Conservation (phyloP, 2,329 filamentous ascomycete genomes). For the Alternaria consortialis region DNA sequence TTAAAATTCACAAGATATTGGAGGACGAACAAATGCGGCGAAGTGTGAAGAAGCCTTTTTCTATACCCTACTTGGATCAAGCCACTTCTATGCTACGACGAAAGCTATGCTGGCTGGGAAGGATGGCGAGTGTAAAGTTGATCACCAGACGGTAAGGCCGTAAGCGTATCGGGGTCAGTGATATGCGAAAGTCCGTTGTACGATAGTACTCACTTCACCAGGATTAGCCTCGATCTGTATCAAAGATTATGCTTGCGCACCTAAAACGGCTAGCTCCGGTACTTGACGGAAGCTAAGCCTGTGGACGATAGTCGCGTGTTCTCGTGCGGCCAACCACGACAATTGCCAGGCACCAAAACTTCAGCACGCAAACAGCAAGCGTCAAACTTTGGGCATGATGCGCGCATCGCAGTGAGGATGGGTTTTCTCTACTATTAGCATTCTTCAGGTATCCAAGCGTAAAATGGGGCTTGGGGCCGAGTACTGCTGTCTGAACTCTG, state of each 20-base stretch:
- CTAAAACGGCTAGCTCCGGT: conserved; percentile 4
- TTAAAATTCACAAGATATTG: neutral
- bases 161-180: neutral
- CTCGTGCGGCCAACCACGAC: neutral
- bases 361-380: neutral
- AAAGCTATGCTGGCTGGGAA: neutral
- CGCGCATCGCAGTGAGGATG: neutral
- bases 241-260: neutral
- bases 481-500: conserved; percentile 1
- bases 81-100: neutral
- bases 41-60: neutral
- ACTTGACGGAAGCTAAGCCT: conserved; percentile 16
- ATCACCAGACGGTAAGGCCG: neutral
- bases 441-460: neutral
- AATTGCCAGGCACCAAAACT: neutral
- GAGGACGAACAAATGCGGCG: neutral
- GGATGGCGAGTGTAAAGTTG: neutral
- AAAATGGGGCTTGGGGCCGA: neutral
- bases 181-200: neutral
- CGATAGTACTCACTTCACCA: neutral
- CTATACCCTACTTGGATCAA: neutral
- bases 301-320: neutral
- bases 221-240: neutral
- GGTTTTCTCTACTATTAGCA: neutral
- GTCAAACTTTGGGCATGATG: neutral